phyloP scores from a whole-genome alignment of 768 basidiomycete species.

The Suillus weaverae region DNA sequence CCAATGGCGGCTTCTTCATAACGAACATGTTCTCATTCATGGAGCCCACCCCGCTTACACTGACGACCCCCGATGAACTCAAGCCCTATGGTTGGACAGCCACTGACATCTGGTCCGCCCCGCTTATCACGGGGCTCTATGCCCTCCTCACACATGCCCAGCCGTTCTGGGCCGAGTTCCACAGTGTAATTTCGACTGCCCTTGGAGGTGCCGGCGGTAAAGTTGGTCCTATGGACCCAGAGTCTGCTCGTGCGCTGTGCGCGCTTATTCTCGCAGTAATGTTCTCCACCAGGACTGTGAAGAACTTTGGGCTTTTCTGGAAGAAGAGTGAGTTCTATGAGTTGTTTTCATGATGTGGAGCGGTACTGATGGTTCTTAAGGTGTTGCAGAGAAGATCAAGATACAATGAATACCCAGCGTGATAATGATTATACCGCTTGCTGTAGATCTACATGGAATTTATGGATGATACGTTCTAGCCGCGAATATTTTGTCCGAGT shows the following conservation, averaged over 20 bases:
- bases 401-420: slow-evolving; percentile 14
- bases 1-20: slow-evolving; percentile 83
- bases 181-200: slow-evolving; percentile 46
- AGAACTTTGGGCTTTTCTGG: slow-evolving; percentile 49
- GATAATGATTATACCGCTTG: background rate
- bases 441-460: background rate
- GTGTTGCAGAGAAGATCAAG: slow-evolving; percentile 28
- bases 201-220: slow-evolving; percentile 39
- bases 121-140: slow-evolving; percentile 73
- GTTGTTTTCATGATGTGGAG: background rate
- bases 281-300: slow-evolving; percentile 64
- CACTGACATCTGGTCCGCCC: slow-evolving; percentile 84
- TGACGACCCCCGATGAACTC: slow-evolving; percentile 80
- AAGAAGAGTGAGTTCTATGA: slow-evolving; percentile 16
- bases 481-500: background rate
- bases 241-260: slow-evolving; percentile 71
- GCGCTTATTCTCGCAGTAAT: slow-evolving; percentile 60
- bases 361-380: slow-evolving; percentile 11
- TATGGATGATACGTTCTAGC: background rate
- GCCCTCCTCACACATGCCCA: slow-evolving; percentile 85
- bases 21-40: slow-evolving; percentile 74
- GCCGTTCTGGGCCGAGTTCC: slow-evolving; percentile 73
- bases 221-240: slow-evolving; percentile 54
- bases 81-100: slow-evolving; percentile 83
- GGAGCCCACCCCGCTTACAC: slow-evolving; percentile 62